Evolutionary conservation across 2,329 filamentous ascomycete genomes (phyloP).

Genomic region (Microdochium bolleyi): DNA sequence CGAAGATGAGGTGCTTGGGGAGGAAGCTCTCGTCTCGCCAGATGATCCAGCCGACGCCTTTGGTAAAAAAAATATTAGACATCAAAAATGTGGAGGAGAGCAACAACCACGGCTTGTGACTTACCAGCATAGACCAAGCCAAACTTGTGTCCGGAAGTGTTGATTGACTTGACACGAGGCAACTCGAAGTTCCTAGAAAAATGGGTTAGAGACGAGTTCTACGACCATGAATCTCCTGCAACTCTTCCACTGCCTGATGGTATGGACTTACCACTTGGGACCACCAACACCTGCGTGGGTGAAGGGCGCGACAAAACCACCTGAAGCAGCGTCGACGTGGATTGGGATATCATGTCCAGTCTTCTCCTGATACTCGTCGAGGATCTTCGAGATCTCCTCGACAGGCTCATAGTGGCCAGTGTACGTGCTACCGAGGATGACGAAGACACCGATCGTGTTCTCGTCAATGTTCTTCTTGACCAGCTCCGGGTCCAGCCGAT

Average conservation of each 20-base stretch:
- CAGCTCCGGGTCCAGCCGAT: constrained; percentile 53
- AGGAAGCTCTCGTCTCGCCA: constrained; percentile 59
- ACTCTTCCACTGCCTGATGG: not conserved
- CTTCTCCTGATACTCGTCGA: constrained; percentile 54
- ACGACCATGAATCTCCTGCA: no score
- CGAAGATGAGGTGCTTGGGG: constrained; percentile 61
- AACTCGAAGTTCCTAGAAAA: constrained; percentile 46
- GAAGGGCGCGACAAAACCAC: constrained; percentile 55
- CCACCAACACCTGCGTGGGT: constrained; percentile 46
- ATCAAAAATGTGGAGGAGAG: not conserved
- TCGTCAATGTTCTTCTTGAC: constrained; percentile 63
- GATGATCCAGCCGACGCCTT: constrained; percentile 63
- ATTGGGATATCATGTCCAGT: constrained; percentile 61
- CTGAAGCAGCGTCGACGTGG: constrained; percentile 55
- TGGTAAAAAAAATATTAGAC: constrained; percentile 41
- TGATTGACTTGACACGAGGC: constrained; percentile 58
- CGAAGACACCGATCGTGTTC: constrained; percentile 70
- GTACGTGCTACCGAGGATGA: constrained; percentile 65
- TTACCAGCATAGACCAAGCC: constrained; percentile 44
- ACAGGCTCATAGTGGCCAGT: constrained; percentile 69
- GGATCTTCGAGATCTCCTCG: constrained; percentile 55
- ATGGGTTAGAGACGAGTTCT: constrained; percentile 1
- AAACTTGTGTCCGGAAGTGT: constrained; percentile 52
- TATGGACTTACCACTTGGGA: constrained; percentile 41
- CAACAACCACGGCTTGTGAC: not conserved